Evolutionary conservation across 257 asterid genomes (phyloP).

Genomic region (Nemophila menziesii): DNA sequence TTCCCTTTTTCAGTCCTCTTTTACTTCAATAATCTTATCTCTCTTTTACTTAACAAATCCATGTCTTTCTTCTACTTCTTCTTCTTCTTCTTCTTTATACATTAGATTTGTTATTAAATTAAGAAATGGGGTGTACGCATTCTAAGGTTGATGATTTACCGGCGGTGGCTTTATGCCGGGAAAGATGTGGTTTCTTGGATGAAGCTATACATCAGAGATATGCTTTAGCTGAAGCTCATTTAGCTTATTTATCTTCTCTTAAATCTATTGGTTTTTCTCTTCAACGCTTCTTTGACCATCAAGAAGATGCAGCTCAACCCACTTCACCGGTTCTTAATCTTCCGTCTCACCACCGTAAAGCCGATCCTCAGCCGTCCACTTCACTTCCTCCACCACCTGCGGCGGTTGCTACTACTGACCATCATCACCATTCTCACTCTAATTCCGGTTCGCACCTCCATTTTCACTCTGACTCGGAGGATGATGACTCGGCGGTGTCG

Average conservation of each 20-base stretch:
- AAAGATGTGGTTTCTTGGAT: slow-evolving; percentile 70
- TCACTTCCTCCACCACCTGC: slow-evolving; percentile 21
- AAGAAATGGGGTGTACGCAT: slow-evolving; percentile 65
- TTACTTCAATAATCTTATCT: no score
- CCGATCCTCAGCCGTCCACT: slow-evolving; percentile 30
- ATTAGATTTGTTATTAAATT: no score
- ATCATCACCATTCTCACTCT: slow-evolving; percentile 37
- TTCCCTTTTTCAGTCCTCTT: no score
- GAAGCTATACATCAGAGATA: slow-evolving; percentile 75
- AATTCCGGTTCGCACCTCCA: slow-evolving; percentile 76
- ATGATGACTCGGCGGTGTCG: slow-evolving; percentile 30
- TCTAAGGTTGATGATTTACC: slow-evolving; percentile 87
- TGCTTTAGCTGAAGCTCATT: slow-evolving; percentile 73
- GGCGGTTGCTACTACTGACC: slow-evolving; percentile 20
- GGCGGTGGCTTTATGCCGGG: slow-evolving; percentile 76
- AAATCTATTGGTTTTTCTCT: slow-evolving; percentile 53
- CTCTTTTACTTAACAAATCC: no score
- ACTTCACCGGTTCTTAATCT: no score
- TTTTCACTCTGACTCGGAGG: slow-evolving; percentile 41
- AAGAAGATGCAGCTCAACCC: slow-evolving; percentile 13
- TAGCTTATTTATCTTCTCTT: slow-evolving; percentile 62
- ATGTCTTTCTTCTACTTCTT: neutral
- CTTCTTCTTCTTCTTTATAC: neutral
- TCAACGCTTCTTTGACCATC: slow-evolving; percentile 36
- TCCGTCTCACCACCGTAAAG: slow-evolving; percentile 38